Evolutionary conservation across 306 rosid species (phyloP), one percentile per base, ranked within the genome.

Genomic region (Pterocarpus macrocarpus): DNA sequence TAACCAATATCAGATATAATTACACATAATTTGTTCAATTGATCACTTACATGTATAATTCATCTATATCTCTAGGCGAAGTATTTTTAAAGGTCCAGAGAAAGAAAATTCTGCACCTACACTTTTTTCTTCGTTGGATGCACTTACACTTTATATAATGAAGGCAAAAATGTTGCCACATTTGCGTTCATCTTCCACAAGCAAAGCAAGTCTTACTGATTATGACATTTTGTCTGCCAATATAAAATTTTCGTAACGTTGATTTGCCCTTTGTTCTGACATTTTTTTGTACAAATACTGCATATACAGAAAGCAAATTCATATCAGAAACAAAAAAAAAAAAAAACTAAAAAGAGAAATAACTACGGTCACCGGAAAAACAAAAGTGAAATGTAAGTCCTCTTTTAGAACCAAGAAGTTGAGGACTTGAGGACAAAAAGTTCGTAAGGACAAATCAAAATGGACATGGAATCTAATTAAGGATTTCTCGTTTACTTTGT

Each of bases 401-500:
- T 43, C 9, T 32, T 5, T 64, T 22, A 66, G 34, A 66, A 39
- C 15, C 38, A 35, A 75, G 77, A 32, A 44, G 10, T 36, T 5
- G 36, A 75, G 34, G 28, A 22, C 28, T 22, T 22, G 28, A 22
- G 28, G 28, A 22, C 28, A 22, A 22, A 22, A 44, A 49, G 49
- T n/a, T 64, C 72, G 52, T 7, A 33, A 32, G 34, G 35, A 61
- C 47, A 62, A 41, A 58, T 55, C 15, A 38, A 28, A 64, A 22
- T 36, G 45, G 7, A 45, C 14, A 56, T n/a, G 73, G 70, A 50
- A 62, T 71, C 35, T 63, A 53, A 69, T 66, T 13, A 67, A 67
- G 73, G 35, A 65, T 65, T 64, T 64, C 52, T 65, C 33, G 34
- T 38, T 38, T 65, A 16, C 49, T 35, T 79, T 33, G 84, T 53